Evolutionary conservation across 2,329 filamentous ascomycete species (phyloP), one percentile per base, ranked within the genome.

Genomic region (Verticillium nubilum): DNA sequence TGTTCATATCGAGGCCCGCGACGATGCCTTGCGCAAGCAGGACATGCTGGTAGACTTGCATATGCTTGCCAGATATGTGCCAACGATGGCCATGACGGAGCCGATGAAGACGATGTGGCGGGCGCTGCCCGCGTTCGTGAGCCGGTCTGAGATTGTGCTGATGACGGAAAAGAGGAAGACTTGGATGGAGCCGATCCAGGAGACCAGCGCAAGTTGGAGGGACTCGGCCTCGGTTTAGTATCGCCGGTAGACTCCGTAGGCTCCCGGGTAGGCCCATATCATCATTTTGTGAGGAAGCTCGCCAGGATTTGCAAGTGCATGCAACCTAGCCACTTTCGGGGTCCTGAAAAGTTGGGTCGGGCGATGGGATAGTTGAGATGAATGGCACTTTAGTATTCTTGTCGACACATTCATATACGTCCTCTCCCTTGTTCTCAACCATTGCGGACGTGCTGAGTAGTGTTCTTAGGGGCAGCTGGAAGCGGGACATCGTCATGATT

Each of bases 161-260:
- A 80, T 69, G 19, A 74, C 69, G 61, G 83, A 80, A 25, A 79
- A 73, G 37, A 84, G 69, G 64, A 82, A 83, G 17, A 78, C 73
- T 68, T 83, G 79, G 4, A 81, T 67, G 15, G 78, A 80, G 52
- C 80, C 79, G 58, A 82, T 77, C 79, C 75, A 77, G 4, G 74
- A 73, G 12, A 76, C 68, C 56, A 75, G 70, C 5, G 73, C 67
- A 12, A 69, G 66, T 0, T 72, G 69, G 5, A 76, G 66, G 13
- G 64, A 60, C 23, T 76, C 64, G 9, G 67, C 67, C 31, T 74
- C 66, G 23, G 69, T 70, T 61, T 77, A 77, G 70, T 80, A 72
- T 5, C 86, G 71, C 66, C 84, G 81, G 59, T 91, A 81, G 52
- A 79, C 78, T 58, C 75, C 81, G 62, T 81, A 84, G 2, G 78